Evolutionary conservation across 345 rosid species (phyloP).

Genomic region (Zanthoxylum bungeanum): DNA sequence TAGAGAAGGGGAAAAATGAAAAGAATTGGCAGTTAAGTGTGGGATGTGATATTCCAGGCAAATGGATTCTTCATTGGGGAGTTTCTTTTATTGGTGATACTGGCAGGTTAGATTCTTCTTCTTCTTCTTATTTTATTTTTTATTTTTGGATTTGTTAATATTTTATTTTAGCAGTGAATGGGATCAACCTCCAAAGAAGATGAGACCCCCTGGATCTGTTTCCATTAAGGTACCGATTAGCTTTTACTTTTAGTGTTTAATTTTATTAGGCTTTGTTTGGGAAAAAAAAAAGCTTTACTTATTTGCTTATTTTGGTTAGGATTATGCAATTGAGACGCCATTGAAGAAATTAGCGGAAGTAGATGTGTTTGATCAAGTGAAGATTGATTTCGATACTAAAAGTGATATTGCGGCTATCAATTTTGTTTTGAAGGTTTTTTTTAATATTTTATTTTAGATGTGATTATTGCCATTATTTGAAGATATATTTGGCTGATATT

Average conservation of each 20-base stretch:
- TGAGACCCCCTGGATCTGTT: conserved; percentile 89
- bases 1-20: conserved; percentile 44
- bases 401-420: conserved; percentile 71
- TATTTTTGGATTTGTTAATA: not conserved
- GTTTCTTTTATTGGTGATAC: conserved; percentile 64
- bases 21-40: conserved; percentile 59
- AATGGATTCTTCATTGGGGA: conserved; percentile 99
- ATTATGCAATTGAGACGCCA: conserved; percentile 91
- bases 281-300: too few relatives aligned
- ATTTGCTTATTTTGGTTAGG: conserved; percentile 29
- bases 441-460: conserved; percentile 7
- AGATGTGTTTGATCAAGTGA: conserved; percentile 57
- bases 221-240: conserved; percentile 52
- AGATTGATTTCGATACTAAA: conserved; percentile 49
- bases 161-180: conserved; percentile 60
- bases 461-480: not conserved
- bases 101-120: conserved; percentile 55
- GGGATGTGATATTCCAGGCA: conserved; percentile 84
- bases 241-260: too few relatives aligned
- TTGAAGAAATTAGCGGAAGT: conserved; percentile 56
- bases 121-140: conserved; percentile 2
- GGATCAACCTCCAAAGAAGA: conserved; percentile 90
- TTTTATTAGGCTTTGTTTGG: too few relatives aligned
- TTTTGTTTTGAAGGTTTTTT: conserved; percentile 83
- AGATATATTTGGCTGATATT: not conserved